Base-by-base conservation (phyloP, 805 yeast species). In the Cyberlindnera bimundalis region DNA sequence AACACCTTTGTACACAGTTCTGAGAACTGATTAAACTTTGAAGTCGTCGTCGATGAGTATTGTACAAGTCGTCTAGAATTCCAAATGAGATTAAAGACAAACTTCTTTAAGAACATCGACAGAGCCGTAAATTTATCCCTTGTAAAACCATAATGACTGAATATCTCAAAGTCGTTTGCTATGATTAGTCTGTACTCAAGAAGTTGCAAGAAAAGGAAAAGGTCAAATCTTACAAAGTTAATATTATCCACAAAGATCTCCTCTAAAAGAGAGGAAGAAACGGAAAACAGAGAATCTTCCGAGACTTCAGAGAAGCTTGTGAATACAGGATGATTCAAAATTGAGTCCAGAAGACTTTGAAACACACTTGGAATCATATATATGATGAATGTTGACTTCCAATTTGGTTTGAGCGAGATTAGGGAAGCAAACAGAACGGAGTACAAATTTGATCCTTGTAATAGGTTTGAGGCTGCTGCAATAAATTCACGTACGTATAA, bases 161-260 rank as follows among this genome's bases (percentile, higher is more conserved):
- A 71, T 34, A 81, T 61, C 48, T 81, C 90, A 10, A 66, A 61
- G 53, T 85, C 95, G 48, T 78, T 81, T 2, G 85, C 73, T 8
- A 84, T 77, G 19, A 77, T 71, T 30, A 84, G 60, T 75, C 84
- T 75, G 51, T 79, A 82, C 1, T 88, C 78, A 45, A 79, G 72
- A 9, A 83, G 54, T 47, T 84, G 87, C 42, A 81, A 68, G 44
- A 79, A 74, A 1, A 81, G 55, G 32, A 64, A 67, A 2, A 83
- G 55, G 24, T 64, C 62, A 24, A 53, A 46, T 45, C 56, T 55
- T n/a, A 56, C 30, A 34, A 61, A 42, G 17, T 29, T 33, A 11
- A 29, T n/a, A 11, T 43, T 37, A 4, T 21, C 32, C 2, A 39
- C 37, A 13, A 42, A 30, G 20, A 49, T 27, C 2, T 35, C 31